A percentile compares a stretch with the other conserved stretches of the same genome.
Evolutionary conservation across 179 eudicot species (phyloP).

Genomic region (Sideroxylon spinosum): DNA sequence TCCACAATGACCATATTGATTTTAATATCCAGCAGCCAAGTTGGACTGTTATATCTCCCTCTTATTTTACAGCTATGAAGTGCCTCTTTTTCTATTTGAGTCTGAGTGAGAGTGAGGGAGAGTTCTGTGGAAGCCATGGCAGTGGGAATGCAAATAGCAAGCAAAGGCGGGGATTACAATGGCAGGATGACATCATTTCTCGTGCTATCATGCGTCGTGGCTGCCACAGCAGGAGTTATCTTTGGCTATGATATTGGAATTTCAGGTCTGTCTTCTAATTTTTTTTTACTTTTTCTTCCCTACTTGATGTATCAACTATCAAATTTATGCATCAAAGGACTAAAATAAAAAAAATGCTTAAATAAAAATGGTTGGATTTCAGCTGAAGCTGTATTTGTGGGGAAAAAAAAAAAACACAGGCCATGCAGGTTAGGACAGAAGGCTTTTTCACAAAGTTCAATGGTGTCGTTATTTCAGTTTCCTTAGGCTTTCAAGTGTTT

Average conservation of each 20-base stretch:
- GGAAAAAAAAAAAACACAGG: no score
- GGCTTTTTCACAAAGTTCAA: no score
- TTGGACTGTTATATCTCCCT: background rate
- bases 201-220: conserved; percentile 30
- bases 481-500: no score
- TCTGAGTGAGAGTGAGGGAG: background rate
- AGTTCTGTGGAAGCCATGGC: conserved; percentile 18
- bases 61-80: background rate
- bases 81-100: background rate
- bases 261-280: conserved; percentile 20
- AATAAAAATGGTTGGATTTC: no score
- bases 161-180: conserved; percentile 18
- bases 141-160: conserved; percentile 7
- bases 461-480: background rate
- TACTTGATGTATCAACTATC: no score
- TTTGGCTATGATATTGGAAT: conserved; percentile 36
- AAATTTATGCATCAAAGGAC: no score
- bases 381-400: no score
- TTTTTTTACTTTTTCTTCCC: no score
- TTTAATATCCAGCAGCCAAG: background rate
- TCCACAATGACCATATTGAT: background rate
- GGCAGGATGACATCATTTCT: conserved; percentile 33
- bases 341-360: no score
- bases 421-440: no score
- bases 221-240: conserved; percentile 35